phyloP scores from a whole-genome alignment of 2,329 filamentous ascomycete species.

The Colletotrichum sp. region DNA sequence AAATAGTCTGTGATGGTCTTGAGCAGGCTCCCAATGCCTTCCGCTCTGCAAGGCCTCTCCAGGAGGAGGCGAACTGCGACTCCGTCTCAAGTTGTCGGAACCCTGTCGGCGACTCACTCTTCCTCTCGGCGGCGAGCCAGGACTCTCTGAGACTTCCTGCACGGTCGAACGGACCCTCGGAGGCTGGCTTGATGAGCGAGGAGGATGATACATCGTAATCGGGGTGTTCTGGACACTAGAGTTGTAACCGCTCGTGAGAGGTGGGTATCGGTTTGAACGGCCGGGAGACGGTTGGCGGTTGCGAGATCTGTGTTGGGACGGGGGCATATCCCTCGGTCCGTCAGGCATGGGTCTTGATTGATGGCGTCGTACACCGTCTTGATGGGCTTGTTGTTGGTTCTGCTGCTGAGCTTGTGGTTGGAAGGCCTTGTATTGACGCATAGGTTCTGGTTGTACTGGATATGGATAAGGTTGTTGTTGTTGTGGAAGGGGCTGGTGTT shows the following conservation, averaged over 20 bases:
- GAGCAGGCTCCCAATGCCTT: neutral
- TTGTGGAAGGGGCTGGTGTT: neutral
- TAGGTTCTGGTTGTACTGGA: neutral
- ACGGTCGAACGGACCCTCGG: neutral
- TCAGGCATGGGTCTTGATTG: neutral
- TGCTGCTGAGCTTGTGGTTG: neutral
- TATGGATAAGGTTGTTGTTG: neutral
- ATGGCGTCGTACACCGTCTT: neutral
- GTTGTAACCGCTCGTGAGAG: neutral
- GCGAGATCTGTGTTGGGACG: neutral
- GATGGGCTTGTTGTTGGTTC: neutral
- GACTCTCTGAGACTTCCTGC: neutral
- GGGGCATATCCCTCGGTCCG: neutral
- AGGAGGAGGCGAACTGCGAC: neutral
- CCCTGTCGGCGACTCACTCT: neutral
- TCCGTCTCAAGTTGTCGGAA: neutral
- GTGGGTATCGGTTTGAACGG: neutral
- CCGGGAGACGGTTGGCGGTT: neutral
- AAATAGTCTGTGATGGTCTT: neutral
- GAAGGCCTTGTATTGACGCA: neutral
- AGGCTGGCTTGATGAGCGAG: neutral
- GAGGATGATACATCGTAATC: neutral
- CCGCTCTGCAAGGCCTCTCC: neutral
- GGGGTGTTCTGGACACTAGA: neutral
- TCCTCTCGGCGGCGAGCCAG: neutral